phyloP scores from a whole-genome alignment of 1,284 basidiomycete genomes.

The Uromyces viciae-fabae region DNA sequence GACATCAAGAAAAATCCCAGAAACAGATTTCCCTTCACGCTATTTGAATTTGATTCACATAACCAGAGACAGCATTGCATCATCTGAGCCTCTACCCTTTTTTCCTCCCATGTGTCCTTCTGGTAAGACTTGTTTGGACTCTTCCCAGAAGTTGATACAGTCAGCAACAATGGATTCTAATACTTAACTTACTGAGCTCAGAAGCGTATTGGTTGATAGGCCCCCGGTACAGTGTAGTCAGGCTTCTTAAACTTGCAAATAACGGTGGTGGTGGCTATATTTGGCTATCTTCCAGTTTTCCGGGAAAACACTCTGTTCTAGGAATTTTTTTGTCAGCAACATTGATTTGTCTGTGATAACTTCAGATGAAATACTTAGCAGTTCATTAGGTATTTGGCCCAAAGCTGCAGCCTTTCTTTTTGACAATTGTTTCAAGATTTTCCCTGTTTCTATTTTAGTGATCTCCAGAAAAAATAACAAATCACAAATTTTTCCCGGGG shows the following conservation, averaged over 20 bases:
- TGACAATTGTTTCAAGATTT: not conserved
- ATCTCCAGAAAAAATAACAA: not conserved
- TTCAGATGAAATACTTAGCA: constrained; percentile 11
- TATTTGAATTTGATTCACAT: constrained; percentile 16
- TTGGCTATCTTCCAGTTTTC: too few relatives aligned
- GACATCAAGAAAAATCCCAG: not conserved
- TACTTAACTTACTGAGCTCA: not conserved
- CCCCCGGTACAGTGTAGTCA: constrained; percentile 4
- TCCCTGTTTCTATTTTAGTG: not conserved
- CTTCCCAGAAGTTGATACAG: constrained; percentile 5
- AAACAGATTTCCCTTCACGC: constrained; percentile 13
- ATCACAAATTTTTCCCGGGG: too few relatives aligned
- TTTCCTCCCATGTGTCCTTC: constrained; percentile 25
- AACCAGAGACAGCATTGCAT: not conserved
- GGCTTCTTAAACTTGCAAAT: constrained; percentile 2
- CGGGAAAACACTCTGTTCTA: too few relatives aligned
- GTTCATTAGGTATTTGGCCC: not conserved
- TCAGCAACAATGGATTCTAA: constrained; percentile 5
- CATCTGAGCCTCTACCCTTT: not conserved
- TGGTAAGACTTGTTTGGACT: not conserved
- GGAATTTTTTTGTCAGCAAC: not conserved
- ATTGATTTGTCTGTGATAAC: too few relatives aligned
- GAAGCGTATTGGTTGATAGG: constrained; percentile 11
- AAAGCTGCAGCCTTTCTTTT: not conserved
- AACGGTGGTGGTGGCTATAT: not conserved